Percentiles rank a stretch among this genome's conserved stretches.
phyloP scores from a whole-genome alignment of 495 filamentous ascomycete genomes.

The Tuber magnatum region DNA sequence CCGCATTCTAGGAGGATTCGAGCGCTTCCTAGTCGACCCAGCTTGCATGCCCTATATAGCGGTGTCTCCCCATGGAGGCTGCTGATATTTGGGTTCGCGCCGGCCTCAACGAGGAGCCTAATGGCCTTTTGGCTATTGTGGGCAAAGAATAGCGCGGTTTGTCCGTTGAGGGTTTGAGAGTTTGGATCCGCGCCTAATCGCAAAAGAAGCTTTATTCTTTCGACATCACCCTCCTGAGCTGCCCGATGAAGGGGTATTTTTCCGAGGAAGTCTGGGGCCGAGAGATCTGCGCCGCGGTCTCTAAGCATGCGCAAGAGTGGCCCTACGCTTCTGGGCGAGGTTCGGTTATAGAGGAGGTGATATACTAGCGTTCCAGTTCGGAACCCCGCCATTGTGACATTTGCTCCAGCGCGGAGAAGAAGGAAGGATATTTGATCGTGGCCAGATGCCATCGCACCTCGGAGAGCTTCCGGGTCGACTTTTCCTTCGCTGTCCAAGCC shows the following conservation, averaged over 20 bases:
- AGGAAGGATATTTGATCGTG: neutral
- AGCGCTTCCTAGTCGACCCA: neutral
- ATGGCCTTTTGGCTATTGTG: neutral
- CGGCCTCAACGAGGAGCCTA: neutral
- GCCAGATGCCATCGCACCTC: neutral
- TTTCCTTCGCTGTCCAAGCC: neutral
- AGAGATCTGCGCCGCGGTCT: neutral
- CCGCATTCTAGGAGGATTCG: neutral
- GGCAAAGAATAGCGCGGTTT: neutral
- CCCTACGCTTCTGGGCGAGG: neutral
- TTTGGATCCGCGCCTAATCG: neutral
- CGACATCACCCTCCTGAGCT: neutral
- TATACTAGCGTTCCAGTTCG: neutral
- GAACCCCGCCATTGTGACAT: neutral
- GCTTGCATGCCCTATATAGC: neutral
- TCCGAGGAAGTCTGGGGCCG: neutral
- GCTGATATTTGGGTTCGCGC: neutral
- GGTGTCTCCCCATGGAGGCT: neutral
- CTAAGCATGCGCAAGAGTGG: neutral
- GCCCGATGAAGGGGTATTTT: neutral
- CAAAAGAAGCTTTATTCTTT: neutral
- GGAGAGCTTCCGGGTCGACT: neutral
- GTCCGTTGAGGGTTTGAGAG: neutral
- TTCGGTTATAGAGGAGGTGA: neutral
- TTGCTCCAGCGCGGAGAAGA: neutral